A percentile compares a stretch with the other conserved stretches of the same genome.
These are phyloP conservation scores for Cylindrotheca fusiformis DNA, from an alignment of 108 stramenopile genomes.

Conservation along the genomic window DNA sequence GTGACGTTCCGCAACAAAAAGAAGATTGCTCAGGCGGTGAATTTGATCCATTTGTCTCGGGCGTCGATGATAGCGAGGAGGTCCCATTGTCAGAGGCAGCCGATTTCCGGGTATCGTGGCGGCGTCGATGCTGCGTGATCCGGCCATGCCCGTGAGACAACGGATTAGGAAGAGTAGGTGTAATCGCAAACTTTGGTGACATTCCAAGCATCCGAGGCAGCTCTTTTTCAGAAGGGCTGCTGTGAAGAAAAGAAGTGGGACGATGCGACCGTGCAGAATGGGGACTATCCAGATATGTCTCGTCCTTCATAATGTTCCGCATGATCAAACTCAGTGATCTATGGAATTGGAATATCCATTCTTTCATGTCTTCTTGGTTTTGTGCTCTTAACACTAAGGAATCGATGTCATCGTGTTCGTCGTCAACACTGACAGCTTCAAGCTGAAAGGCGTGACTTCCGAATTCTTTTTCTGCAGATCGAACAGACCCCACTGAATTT, in stretches of 20 bases:
- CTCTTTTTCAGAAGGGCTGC: conserved; percentile 13
- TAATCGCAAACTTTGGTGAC: neutral
- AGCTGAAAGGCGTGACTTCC: conserved; percentile 68
- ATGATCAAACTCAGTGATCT: conserved; percentile 60
- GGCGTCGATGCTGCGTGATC: conserved; percentile 13
- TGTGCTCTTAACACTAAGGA: conserved; percentile 53
- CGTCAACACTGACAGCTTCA: conserved; percentile 41
- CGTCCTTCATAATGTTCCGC: conserved; percentile 50
- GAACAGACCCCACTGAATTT: conserved; percentile 60
- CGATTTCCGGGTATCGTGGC: conserved; percentile 3
- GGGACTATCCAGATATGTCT: neutral
- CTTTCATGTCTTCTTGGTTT: conserved; percentile 56
- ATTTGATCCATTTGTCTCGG: conserved; percentile 1
- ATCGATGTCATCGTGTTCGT: conserved; percentile 14
- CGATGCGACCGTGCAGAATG: neutral
- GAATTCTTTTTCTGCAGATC: conserved; percentile 66
- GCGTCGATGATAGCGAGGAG: no score
- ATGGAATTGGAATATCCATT: conserved; percentile 85
- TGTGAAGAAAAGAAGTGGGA: neutral
- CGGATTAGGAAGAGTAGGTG: conserved; percentile 1
- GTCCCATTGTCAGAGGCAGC: neutral
- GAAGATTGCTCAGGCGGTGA: neutral
- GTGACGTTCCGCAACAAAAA: conserved; percentile 1
- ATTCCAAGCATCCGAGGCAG: conserved; percentile 4
- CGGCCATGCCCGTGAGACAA: conserved; percentile 25